These are phyloP conservation scores for Candida insectorum DNA, from an alignment of 805 yeast genomes.

Conservation along the genomic window DNA sequence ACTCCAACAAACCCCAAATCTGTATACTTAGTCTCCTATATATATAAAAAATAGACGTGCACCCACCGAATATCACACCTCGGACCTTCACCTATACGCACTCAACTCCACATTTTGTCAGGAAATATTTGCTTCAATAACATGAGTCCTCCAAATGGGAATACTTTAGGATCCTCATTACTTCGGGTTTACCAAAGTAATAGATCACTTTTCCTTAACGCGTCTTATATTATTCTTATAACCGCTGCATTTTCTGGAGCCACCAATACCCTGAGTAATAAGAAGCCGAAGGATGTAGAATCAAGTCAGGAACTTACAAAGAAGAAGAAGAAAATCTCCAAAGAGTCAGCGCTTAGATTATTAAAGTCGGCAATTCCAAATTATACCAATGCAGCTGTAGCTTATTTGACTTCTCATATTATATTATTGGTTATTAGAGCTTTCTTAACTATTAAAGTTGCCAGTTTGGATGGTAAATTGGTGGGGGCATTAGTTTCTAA, in stretches of 20 bases:
- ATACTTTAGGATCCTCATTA: constrained; percentile 22
- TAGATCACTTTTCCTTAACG: constrained; percentile 37
- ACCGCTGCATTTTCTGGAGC: constrained; percentile 44
- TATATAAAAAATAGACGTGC: constrained; percentile 1
- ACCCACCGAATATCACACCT: constrained; percentile 1
- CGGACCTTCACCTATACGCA: constrained; percentile 9
- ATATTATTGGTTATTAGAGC: constrained; percentile 65
- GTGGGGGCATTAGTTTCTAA: constrained; percentile 80
- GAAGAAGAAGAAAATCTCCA: constrained; percentile 24
- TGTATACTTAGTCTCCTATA: too few relatives aligned
- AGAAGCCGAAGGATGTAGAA: constrained; percentile 3
- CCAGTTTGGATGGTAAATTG: constrained; percentile 79
- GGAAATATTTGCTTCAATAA: not conserved
- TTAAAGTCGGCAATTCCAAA: constrained; percentile 34
- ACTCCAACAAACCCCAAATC: too few relatives aligned
- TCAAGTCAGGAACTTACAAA: constrained; percentile 6
- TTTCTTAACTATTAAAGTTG: constrained; percentile 72
- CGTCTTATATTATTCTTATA: constrained; percentile 38
- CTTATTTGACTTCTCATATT: constrained; percentile 50
- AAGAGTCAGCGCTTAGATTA: constrained; percentile 27
- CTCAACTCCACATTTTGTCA: not conserved
- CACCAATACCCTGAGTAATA: constrained; percentile 21
- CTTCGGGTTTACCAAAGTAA: constrained; percentile 37
- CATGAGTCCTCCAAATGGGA: constrained; percentile 2
- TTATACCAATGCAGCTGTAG: constrained; percentile 23